Base-by-base conservation (phyloP, 73 alveolate species). In the Diophrys sp. region DNA sequence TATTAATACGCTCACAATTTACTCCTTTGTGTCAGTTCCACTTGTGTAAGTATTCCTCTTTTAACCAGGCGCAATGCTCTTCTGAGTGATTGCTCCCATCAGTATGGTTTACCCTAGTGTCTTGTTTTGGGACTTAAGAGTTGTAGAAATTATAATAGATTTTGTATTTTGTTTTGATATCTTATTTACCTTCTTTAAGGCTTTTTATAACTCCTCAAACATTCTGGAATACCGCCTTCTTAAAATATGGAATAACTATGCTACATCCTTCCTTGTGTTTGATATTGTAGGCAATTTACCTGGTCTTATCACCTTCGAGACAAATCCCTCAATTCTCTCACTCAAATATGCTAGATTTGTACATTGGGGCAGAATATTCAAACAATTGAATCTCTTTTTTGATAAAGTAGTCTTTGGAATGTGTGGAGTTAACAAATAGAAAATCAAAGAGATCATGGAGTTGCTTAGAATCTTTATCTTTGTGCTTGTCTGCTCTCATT, bases 231-330 rank as follows among this genome's bases (percentile, higher is more conserved):
- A 53, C 30, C n/a, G 71, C 5, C 81, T 62, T 67, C 32, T 18
- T 24, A 34, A 31, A 32, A 26, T 31, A 14, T 25, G 31, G 25
- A 29, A 8, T 23, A 29, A 82, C 33, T 74, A 74, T 34, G 0
- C 44, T 30, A 74, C 71, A 24, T 71, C 84, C 8, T 82, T 31
- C 70, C 74, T 82, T 34, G 44, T 82, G 56, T 34, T 82, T 30
- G 90, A 82, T 74, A 23, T 74, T 70, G 44, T 82, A 14, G 54
- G 84, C 1, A 69, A 67, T 32, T 30, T 74, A 29, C 90, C 90
- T 23, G 83, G 79, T 11, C 56, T 74, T 44, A 31, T 67, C 0
- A 74, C 82, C 1, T 31, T 29, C 31, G 80, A 74, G 67, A 24
- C 80, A 2, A 1, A 32, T 1, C 62, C 62, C 1, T 25, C 23